Evolutionary conservation across 2,329 filamentous ascomycete genomes (phyloP).

Genomic region (Talaromyces verruculosus): DNA sequence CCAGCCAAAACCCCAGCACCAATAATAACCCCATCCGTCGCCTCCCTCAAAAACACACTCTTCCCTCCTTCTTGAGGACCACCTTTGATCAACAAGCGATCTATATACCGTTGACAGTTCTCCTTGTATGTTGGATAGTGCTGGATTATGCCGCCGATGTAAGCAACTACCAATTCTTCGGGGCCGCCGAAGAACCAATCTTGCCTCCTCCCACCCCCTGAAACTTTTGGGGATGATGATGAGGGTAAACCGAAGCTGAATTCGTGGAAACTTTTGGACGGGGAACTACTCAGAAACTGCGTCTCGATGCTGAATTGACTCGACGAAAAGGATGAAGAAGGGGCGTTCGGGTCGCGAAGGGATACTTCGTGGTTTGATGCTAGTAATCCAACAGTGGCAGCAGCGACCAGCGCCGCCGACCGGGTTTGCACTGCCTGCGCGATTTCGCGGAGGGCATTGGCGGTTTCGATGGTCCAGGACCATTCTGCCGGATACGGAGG

Average conservation of each 20-base stretch:
- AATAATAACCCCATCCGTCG: conserved; percentile 51
- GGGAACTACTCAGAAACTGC: conserved; percentile 16
- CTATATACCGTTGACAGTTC: conserved; percentile 66
- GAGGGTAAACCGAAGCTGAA: conserved; percentile 14
- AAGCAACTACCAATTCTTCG: conserved; percentile 55
- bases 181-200: conserved; percentile 20
- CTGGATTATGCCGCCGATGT: conserved; percentile 72
- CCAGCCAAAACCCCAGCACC: conserved; percentile 52
- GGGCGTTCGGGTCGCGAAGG: conserved; percentile 3
- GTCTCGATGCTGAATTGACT: conserved; percentile 4
- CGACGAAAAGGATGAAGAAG: neutral
- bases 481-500: conserved; percentile 2
- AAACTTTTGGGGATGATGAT: too few species aligned
- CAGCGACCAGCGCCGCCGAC: conserved; percentile 22
- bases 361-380: conserved; percentile 22
- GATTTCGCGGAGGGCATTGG: conserved; percentile 16
- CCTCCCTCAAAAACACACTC: conserved; percentile 48
- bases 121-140: conserved; percentile 68
- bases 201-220: neutral
- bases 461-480: conserved; percentile 19
- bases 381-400: conserved; percentile 19
- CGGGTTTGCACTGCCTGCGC: conserved; percentile 18
- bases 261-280: conserved; percentile 21
- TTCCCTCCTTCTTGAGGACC: conserved; percentile 43
- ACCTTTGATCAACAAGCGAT: conserved; percentile 46